Conservation (phyloP, 768 basidiomycete genomes). For the Phlebiopsis gigantea region DNA sequence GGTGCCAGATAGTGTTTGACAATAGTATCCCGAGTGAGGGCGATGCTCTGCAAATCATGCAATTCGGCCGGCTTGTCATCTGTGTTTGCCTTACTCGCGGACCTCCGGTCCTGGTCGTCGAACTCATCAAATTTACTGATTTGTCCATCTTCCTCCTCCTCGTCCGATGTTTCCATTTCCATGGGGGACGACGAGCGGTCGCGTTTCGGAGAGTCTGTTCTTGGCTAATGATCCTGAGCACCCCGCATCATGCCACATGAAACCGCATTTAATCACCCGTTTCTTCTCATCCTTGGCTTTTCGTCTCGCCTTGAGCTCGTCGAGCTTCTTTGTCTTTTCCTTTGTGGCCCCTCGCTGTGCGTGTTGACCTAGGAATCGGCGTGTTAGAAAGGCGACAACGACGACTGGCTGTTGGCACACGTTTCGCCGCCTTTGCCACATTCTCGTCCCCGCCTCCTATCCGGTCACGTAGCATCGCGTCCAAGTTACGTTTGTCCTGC, state of each 20-base stretch:
- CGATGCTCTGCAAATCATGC: conserved; percentile 54
- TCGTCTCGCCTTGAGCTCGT: conserved; percentile 81
- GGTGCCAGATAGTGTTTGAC: conserved; percentile 69
- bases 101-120: conserved; percentile 56
- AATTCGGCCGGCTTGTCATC: conserved; percentile 48
- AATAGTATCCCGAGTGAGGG: conserved; percentile 64
- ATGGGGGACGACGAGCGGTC: conserved; percentile 76
- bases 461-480: conserved; percentile 69
- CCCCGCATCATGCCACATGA: no score
- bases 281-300: conserved; percentile 88
- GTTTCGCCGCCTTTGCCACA: conserved; percentile 72
- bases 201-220: conserved; percentile 53
- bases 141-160: conserved; percentile 72
- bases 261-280: conserved; percentile 45
- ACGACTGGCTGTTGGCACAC: conserved; percentile 35
- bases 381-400: background rate
- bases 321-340: conserved; percentile 73
- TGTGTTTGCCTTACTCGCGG: conserved; percentile 35
- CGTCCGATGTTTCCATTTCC: conserved; percentile 84
- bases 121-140: conserved; percentile 70
- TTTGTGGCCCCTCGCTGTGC: conserved; percentile 68
- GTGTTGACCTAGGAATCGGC: conserved; percentile 56
- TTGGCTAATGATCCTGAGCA: conserved; percentile 33
- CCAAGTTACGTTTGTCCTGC: conserved; percentile 64
- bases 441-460: conserved; percentile 47